phyloP scores from a whole-genome alignment of 2,329 filamentous ascomycete species.

The Beauveria caledonica region DNA sequence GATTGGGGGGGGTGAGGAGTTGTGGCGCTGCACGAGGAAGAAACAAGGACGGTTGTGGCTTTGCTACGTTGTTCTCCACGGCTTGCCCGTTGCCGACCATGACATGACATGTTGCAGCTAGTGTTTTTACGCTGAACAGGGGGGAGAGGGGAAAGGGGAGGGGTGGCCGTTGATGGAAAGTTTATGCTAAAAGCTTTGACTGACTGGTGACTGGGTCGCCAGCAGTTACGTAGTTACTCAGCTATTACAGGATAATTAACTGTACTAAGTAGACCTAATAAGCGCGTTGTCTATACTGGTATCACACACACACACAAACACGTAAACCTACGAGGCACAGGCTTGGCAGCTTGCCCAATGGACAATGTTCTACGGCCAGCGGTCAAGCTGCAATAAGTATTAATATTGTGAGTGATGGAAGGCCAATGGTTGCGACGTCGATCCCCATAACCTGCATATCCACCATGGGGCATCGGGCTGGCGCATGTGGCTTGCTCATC shows the following conservation, averaged over 20 bases:
- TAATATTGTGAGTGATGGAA: no score
- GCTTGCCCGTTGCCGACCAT: background rate
- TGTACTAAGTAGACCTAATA: background rate
- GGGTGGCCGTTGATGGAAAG: background rate
- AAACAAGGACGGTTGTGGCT: background rate
- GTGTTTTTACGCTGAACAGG: slow-evolving; percentile 1
- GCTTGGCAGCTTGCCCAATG: no score
- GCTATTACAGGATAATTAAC: background rate
- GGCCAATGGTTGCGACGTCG: no score
- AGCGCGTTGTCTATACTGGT: background rate
- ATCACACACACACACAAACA: no score
- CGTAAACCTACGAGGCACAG: no score
- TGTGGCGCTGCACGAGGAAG: background rate
- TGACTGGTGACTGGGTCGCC: background rate
- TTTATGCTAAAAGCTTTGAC: background rate
- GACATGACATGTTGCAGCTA: background rate
- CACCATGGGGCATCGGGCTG: no score
- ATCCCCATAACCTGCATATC: no score
- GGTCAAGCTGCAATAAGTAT: no score
- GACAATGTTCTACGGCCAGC: no score
- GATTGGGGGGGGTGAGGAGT: background rate
- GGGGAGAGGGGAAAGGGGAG: background rate
- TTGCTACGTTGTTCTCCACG: background rate
- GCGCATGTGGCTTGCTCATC: no score
- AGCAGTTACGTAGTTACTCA: background rate